Evolutionary conservation across 2,329 filamentous ascomycete species (phyloP), one percentile per base, ranked within the genome.

Genomic region (Hymenoscyphus scutula): DNA sequence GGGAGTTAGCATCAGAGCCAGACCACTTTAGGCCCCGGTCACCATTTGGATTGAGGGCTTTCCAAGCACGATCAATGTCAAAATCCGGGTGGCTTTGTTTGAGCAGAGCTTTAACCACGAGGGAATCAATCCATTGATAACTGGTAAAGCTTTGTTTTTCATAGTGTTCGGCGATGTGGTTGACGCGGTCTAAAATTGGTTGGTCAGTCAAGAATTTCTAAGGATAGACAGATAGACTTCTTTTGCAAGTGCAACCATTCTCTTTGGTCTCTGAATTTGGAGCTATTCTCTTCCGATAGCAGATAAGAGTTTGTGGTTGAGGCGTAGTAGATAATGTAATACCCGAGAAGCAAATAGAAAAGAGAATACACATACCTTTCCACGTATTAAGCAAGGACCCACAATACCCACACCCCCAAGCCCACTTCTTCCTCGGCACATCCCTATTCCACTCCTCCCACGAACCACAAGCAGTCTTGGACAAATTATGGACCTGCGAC

Each of bases 391-490:
- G 61, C 23, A 64, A 68, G 8, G 1, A 59, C 4, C 66, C 68
- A 60, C 68, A 69, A 48, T 65, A 70, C n/a, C 67, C 68, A 60
- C 68, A 70, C 3, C 68, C 67, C 66, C 67, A 70, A 55, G 67
- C 67, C 51, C 60, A 65, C 41, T 69, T 70, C 45, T 60, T 63
- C 48, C 55, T 61, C 11, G 30, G 15, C 19, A 51, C 56, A 23
- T 61, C 58, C 45, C 59, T 60, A 61, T 67, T 56, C 68, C 68
- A 70, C 1, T 37, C 34, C 29, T 70, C 64, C 67, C 68, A 70
- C 7, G 38, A 34, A 0, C 59, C 32, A 5, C 15, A 56, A 7
- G 61, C 58, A 2, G 51, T 54, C 10, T 68, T 64, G 2, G 51
- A 41, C 38, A 69, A 37, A 25, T 48, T 41, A 60, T 70, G 68